Conservation (phyloP, 2,329 filamentous ascomycete genomes). For the Exophiala viscosa region DNA sequence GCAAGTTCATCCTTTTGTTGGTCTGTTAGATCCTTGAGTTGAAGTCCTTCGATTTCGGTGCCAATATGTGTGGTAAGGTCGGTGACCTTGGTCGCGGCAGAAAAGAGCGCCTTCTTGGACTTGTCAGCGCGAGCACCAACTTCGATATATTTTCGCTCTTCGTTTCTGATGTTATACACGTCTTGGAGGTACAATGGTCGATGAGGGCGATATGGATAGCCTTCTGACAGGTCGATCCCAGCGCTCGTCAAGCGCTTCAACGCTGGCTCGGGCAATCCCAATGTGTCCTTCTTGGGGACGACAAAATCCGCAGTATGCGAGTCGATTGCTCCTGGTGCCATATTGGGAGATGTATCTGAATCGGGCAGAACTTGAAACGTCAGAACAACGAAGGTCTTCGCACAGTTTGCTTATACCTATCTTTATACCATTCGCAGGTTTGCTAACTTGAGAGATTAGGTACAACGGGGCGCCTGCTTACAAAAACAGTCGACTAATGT, state of each 20-base stretch:
- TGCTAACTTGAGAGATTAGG: no score
- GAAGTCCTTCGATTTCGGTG: slow-evolving; percentile 40
- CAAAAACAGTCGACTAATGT: background rate
- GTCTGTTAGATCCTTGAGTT: slow-evolving; percentile 56
- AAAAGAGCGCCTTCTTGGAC: slow-evolving; percentile 42
- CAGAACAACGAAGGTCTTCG: background rate
- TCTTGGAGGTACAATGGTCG: slow-evolving; percentile 67
- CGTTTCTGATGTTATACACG: slow-evolving; percentile 61
- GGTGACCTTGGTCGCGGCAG: slow-evolving; percentile 47
- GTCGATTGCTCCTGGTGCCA: slow-evolving; percentile 60
- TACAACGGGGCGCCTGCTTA: background rate
- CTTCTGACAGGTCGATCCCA: slow-evolving; percentile 64
- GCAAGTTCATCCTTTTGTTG: slow-evolving; percentile 63
- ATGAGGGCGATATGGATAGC: slow-evolving; percentile 68
- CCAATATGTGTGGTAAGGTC: slow-evolving; percentile 43
- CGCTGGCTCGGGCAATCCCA: slow-evolving; percentile 58
- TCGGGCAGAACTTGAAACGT: background rate
- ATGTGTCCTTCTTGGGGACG: slow-evolving; percentile 60
- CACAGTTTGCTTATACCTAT: background rate
- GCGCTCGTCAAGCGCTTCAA: slow-evolving; percentile 62
- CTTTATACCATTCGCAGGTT: no score
- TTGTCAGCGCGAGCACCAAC: slow-evolving; percentile 60
- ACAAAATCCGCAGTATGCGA: slow-evolving; percentile 61
- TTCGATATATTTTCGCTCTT: slow-evolving; percentile 56
- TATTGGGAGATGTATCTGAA: slow-evolving; percentile 26